Conservation (phyloP, 805 yeast genomes). For the Zygoascus tannicola region DNA sequence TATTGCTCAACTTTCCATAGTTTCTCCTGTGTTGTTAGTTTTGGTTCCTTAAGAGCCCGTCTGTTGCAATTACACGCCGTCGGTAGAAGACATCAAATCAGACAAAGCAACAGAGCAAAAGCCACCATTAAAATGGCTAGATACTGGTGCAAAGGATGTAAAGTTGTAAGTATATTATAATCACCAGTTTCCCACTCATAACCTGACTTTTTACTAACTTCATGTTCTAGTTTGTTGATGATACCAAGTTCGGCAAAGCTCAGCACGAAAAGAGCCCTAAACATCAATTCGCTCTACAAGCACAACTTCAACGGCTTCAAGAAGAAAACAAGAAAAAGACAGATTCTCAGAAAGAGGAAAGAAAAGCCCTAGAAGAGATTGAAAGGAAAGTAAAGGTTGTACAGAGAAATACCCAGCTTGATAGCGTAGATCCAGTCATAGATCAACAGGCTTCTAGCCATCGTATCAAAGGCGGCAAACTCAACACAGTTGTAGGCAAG, state of each 20-base stretch:
- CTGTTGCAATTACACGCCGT: too few species aligned
- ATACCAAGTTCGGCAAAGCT: slow-evolving; percentile 25
- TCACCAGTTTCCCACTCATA: not conserved
- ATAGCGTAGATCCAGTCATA: not conserved
- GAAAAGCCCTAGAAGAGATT: slow-evolving; percentile 13
- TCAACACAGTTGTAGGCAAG: not conserved
- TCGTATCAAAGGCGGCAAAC: not conserved
- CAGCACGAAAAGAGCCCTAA: slow-evolving; percentile 30
- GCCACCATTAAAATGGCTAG: slow-evolving; percentile 27
- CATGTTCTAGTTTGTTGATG: slow-evolving; percentile 35
- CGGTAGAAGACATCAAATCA: too few species aligned
- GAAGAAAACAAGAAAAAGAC: slow-evolving; percentile 19
- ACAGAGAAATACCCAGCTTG: slow-evolving; percentile 5
- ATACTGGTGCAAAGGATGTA: slow-evolving; percentile 34
- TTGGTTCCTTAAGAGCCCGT: too few species aligned
- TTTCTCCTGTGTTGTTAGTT: too few species aligned
- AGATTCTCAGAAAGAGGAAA: slow-evolving; percentile 14
- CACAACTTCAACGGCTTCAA: slow-evolving; percentile 24
- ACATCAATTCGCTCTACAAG: slow-evolving; percentile 23
- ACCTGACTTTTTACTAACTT: not conserved
- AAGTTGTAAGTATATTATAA: slow-evolving; percentile 21
- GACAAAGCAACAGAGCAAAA: too few species aligned
- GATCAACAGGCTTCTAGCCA: not conserved
- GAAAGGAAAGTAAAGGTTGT: slow-evolving; percentile 4
- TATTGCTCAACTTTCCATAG: too few species aligned